Evolutionary conservation across 2,329 filamentous ascomycete species (phyloP).

Genomic region (Nannizziopsis arthrosporioides): DNA sequence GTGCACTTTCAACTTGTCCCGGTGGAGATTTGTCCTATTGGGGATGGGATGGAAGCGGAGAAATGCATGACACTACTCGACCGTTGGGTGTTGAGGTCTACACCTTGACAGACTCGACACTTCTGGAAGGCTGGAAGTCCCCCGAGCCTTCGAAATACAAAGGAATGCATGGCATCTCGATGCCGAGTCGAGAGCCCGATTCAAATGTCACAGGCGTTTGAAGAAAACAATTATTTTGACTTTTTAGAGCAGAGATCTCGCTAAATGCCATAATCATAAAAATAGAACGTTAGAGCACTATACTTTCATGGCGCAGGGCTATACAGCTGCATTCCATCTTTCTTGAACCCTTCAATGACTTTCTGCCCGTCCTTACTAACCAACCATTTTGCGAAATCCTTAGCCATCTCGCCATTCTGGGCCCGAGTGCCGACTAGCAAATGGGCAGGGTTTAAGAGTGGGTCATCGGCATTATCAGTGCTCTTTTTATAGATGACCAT

Average conservation of each 20-base stretch:
- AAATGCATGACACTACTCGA: conserved; percentile 57
- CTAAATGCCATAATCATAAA: not conserved
- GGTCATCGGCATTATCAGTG: conserved; percentile 29
- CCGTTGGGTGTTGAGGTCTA: conserved; percentile 66
- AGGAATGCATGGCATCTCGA: conserved; percentile 53
- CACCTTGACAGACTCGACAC: conserved; percentile 42
- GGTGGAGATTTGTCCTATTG: conserved; percentile 72
- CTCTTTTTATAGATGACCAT: conserved; percentile 24
- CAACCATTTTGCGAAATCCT: conserved; percentile 33
- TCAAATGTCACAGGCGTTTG: conserved; percentile 3
- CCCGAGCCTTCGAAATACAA: conserved; percentile 50
- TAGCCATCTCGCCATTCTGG: conserved; percentile 25
- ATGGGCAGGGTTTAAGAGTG: conserved; percentile 36
- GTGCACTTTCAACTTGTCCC: conserved; percentile 58
- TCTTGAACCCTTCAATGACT: conserved; percentile 30
- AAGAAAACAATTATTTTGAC: not conserved
- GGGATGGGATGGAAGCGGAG: conserved; percentile 57
- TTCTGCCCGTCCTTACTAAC: conserved; percentile 26
- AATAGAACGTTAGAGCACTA: not conserved
- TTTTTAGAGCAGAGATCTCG: not conserved
- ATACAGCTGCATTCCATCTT: conserved; percentile 31
- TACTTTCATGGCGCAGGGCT: conserved; percentile 24
- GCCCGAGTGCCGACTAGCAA: conserved; percentile 30
- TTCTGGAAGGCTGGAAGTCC: conserved; percentile 52
- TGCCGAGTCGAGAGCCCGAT: conserved; percentile 32